A percentile compares a stretch with the other conserved stretches of the same genome.
phyloP scores from a whole-genome alignment of 345 rosid species.

The Salix viminalis region DNA sequence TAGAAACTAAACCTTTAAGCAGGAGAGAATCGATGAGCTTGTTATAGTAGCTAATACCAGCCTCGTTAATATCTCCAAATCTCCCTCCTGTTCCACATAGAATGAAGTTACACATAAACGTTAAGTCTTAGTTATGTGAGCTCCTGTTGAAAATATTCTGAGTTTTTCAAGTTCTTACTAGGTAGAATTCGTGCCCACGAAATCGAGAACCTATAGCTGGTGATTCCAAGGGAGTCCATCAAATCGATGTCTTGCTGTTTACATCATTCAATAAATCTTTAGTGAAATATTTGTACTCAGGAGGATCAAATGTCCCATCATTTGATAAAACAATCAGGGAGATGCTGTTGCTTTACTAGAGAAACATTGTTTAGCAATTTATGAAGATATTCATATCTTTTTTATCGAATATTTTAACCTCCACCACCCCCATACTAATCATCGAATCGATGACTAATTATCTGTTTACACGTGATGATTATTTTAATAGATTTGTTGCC shows the following conservation, averaged over 20 bases:
- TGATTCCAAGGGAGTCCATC: conserved; percentile 54
- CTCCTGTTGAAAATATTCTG: too few species aligned
- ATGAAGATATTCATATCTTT: too few species aligned
- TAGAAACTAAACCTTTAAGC: conserved; percentile 31
- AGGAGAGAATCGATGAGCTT: conserved; percentile 53
- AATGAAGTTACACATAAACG: background rate
- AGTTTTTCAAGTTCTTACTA: conserved; percentile 34
- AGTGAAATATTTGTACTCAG: too few species aligned
- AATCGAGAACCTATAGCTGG: conserved; percentile 68
- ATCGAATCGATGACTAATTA: too few species aligned
- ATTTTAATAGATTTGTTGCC: too few species aligned
- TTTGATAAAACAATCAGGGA: too few species aligned
- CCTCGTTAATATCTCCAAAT: conserved; percentile 51
- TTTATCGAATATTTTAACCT: too few species aligned
- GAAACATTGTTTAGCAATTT: too few species aligned
- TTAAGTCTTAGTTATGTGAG: background rate
- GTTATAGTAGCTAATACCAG: conserved; percentile 59
- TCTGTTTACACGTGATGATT: too few species aligned
- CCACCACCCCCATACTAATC: too few species aligned
- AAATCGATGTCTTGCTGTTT: conserved; percentile 55
- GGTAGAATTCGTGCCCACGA: conserved; percentile 85
- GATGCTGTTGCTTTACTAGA: too few species aligned
- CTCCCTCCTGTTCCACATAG: conserved; percentile 50
- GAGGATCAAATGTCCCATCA: too few species aligned
- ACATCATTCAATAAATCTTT: background rate